Percentiles rank a stretch among this genome's conserved stretches.
Conservation (phyloP, 2,329 filamentous ascomycete genomes). For the Trichoderma arundinaceum region DNA sequence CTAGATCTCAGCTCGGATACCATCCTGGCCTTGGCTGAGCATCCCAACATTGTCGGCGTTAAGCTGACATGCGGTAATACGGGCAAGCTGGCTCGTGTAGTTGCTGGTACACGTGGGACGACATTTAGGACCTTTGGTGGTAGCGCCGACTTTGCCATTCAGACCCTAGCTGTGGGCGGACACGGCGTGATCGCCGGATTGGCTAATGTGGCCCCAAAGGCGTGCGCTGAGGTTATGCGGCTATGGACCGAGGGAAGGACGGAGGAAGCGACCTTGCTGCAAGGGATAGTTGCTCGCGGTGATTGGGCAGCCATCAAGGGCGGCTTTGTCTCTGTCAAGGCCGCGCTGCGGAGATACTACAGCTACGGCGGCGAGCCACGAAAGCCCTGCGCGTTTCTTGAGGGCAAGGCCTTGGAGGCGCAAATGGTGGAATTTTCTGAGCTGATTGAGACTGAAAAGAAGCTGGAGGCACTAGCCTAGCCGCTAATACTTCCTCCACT, state of each 20-base stretch:
- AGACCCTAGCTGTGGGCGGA: conserved; percentile 71
- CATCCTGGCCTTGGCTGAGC: conserved; percentile 58
- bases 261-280: conserved; percentile 65
- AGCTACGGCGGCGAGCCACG: conserved; percentile 68
- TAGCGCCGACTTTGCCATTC: conserved; percentile 75
- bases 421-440: conserved; percentile 37
- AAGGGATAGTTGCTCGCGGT: conserved; percentile 67
- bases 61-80: conserved; percentile 70
- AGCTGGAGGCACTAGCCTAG: conserved; percentile 42
- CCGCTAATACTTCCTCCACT: conserved; percentile 10
- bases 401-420: conserved; percentile 36
- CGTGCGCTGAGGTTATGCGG: conserved; percentile 65
- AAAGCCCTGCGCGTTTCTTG: conserved; percentile 51
- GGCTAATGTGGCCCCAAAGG: conserved; percentile 71
- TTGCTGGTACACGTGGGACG: conserved; percentile 48
- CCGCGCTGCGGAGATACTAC: conserved; percentile 63
- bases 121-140: conserved; percentile 73
- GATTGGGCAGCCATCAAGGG: conserved; percentile 74
- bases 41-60: conserved; percentile 65
- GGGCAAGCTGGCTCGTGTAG: conserved; percentile 61
- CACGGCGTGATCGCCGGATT: conserved; percentile 74
- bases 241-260: conserved; percentile 64
- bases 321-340: conserved; percentile 72
- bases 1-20: conserved; percentile 63
- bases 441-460: conserved; percentile 36